Base-by-base conservation (phyloP, 371 early-diverging fungal species). In the Chytridiales sp. region DNA sequence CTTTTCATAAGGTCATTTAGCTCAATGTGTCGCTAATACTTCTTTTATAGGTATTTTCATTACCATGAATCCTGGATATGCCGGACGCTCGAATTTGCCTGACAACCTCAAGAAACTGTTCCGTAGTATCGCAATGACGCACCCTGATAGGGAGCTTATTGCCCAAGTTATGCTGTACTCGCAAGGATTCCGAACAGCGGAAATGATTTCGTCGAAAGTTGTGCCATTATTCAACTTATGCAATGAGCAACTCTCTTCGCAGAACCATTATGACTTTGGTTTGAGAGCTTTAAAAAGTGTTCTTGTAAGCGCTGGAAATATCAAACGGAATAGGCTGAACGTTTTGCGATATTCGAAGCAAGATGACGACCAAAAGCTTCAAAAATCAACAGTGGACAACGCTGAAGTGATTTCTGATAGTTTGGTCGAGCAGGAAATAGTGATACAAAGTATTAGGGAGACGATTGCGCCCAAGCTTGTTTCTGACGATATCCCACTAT, bases 11-110 rank as follows among this genome's bases (percentile, higher is more conserved):
- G 22, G n/a, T 57, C 43, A n/a, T 43, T 21, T 27, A 34, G 22
- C 32, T 35, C 13, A 27, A 29, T 35, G 13, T 62, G 57, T 59
- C 47, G 21, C 52, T 15, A 26, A 15, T 44, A 4, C 30, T 50
- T 58, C 35, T 59, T 56, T 34, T 47, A 19, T 24, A 63, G 87
- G 95, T 66, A 92, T 98, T 66, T 99, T 99, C 71, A 95, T 99
- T 64, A 99, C 99, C 35, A 97, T 99, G 98, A 99, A 99, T 75
- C 97, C 99, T 39, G 98, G 97, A 22, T 99, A 99, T 78, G 95
- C 95, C 34, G 99, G 99, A 19, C 89, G 99, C 41, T 95, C 95
- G 60, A 93, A 96, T 65, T 78, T 99, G 56, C 99, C 99, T 0
- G 98, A 97, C 70, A 98, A 97, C 64, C 81, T 99, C 75, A 97